Conservation (phyloP, 192 early-diverging fungal genomes). For the Rhizoclosmatium sp. region DNA sequence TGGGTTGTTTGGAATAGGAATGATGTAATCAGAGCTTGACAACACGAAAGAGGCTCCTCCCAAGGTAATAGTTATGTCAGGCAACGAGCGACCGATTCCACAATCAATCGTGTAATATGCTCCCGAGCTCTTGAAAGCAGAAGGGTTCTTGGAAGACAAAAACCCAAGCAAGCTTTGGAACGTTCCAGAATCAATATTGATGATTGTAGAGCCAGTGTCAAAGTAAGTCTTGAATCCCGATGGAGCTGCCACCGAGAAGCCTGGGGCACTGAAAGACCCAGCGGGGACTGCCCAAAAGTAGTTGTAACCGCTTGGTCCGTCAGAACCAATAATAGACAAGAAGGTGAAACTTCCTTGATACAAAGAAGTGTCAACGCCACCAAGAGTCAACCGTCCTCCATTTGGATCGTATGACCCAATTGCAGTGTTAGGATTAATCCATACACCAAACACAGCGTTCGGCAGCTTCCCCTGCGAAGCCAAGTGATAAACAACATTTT, state of each 20-base stretch:
- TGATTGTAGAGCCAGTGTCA: constrained; percentile 21
- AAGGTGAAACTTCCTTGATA: constrained; percentile 18
- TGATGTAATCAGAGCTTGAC: too few relatives aligned
- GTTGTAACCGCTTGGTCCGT: background rate
- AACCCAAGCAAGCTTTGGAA: background rate
- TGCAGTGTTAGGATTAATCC: constrained; percentile 9
- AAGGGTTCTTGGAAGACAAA: background rate
- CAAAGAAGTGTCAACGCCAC: background rate
- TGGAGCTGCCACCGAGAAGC: background rate
- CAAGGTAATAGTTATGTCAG: background rate
- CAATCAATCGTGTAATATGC: background rate
- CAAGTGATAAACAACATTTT: background rate
- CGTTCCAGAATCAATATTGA: constrained; percentile 6
- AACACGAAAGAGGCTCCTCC: background rate
- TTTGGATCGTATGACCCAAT: background rate
- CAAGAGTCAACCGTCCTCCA: constrained; percentile 1
- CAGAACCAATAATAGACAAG: constrained; percentile 2
- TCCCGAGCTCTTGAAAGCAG: background rate
- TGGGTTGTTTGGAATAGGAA: constrained; percentile 64
- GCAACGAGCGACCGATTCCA: background rate
- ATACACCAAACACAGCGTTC: constrained; percentile 6
- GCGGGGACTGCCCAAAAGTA: constrained; percentile 20
- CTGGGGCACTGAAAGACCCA: background rate
- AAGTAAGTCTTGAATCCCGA: background rate
- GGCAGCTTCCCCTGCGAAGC: background rate